These are phyloP conservation scores for Themeda triandra DNA, from an alignment of 176 grass and related monocot species.

Conservation along the genomic window DNA sequence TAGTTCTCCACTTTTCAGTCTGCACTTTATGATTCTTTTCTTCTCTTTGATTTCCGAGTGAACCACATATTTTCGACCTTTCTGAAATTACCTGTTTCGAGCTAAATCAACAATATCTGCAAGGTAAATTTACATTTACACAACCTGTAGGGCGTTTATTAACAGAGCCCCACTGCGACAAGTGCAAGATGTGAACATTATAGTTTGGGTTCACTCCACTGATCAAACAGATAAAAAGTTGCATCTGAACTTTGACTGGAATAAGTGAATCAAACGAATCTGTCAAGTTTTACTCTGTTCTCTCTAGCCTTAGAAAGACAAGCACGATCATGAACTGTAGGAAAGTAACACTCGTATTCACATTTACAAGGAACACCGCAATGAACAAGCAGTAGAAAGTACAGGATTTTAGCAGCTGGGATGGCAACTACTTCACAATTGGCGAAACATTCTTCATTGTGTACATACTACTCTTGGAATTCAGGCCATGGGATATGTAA, in stretches of 20 bases:
- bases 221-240: neutral
- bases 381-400: slow-evolving; percentile 24
- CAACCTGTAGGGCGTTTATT: neutral
- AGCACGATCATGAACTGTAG: slow-evolving; percentile 15
- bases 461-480: slow-evolving; percentile 15
- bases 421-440: slow-evolving; percentile 41
- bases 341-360: slow-evolving; percentile 47
- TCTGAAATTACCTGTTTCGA: neutral
- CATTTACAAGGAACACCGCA: slow-evolving; percentile 57
- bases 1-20: too few relatives aligned
- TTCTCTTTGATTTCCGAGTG: neutral
- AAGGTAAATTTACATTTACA: neutral
- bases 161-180: neutral
- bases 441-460: neutral
- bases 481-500: neutral
- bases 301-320: neutral
- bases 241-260: neutral
- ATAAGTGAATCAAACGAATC: slow-evolving; percentile 27
- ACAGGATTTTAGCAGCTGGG: slow-evolving; percentile 27
- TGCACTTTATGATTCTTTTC: too few relatives aligned
- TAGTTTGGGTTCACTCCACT: neutral
- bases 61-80: neutral
- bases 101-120: too few relatives aligned
- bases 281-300: slow-evolving; percentile 16
- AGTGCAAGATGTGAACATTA: neutral